These are phyloP conservation scores for Ogataea trehalophila DNA, from an alignment of 805 yeast genomes.

Conservation along the genomic window DNA sequence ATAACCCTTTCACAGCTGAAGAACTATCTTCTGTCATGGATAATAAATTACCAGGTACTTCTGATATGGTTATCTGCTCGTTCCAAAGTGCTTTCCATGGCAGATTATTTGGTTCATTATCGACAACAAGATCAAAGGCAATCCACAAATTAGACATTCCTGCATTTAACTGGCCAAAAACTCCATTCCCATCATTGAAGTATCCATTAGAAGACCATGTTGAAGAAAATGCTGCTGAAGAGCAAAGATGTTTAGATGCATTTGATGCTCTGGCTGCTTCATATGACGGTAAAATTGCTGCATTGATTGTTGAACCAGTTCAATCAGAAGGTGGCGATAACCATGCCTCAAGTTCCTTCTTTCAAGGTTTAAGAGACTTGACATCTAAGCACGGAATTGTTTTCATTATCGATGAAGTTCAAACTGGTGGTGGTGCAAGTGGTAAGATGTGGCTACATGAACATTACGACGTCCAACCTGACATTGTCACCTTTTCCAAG, in stretches of 20 bases:
- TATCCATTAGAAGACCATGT: slow-evolving; percentile 74
- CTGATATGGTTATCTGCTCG: slow-evolving; percentile 49
- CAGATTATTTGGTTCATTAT: slow-evolving; percentile 49
- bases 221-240: slow-evolving; percentile 47
- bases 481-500: slow-evolving; percentile 66
- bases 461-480: slow-evolving; percentile 60
- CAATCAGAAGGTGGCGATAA: slow-evolving; percentile 78
- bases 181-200: slow-evolving; percentile 70
- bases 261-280: slow-evolving; percentile 37
- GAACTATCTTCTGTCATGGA: slow-evolving; percentile 46
- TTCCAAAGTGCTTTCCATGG: slow-evolving; percentile 56
- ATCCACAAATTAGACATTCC: slow-evolving; percentile 56
- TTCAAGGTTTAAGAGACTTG: slow-evolving; percentile 58
- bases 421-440: slow-evolving; percentile 70
- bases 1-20: slow-evolving; percentile 38
- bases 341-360: slow-evolving; percentile 58
- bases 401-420: slow-evolving; percentile 68
- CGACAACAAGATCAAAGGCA: slow-evolving; percentile 53
- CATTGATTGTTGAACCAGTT: slow-evolving; percentile 53
- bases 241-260: slow-evolving; percentile 40
- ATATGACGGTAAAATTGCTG: slow-evolving; percentile 44
- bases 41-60: slow-evolving; percentile 47
- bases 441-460: slow-evolving; percentile 75
- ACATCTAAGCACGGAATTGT: slow-evolving; percentile 53
- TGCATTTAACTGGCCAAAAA: slow-evolving; percentile 56